phyloP scores from a whole-genome alignment of 345 rosid species.

The Bretschneidera sinensis region DNA sequence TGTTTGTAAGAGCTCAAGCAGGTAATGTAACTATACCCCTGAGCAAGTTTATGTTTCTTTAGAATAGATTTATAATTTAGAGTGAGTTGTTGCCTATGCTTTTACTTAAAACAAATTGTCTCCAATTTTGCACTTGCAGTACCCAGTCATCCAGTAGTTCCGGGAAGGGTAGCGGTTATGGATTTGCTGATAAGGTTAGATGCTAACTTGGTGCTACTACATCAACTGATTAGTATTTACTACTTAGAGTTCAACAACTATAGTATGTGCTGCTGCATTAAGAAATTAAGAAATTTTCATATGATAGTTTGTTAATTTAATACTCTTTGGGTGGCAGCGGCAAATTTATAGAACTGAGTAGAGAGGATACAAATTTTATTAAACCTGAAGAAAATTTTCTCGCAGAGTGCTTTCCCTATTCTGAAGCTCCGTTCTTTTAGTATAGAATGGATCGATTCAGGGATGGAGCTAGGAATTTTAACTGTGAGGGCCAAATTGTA shows the following conservation, averaged over 20 bases:
- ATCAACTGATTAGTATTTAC: not conserved
- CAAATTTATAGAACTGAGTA: not conserved
- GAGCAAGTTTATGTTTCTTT: constrained; percentile 1
- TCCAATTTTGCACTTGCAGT: constrained; percentile 32
- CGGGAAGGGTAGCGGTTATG: constrained; percentile 79
- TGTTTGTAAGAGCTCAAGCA: constrained; percentile 49
- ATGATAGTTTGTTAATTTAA: constrained; percentile 1
- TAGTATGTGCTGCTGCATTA: not conserved
- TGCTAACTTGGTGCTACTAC: not conserved
- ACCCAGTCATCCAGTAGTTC: constrained; percentile 51
- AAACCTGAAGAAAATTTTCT: not conserved
- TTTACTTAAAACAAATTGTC: too few relatives aligned
- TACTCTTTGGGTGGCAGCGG: constrained; percentile 4
- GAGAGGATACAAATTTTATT: not conserved
- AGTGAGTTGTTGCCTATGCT: not conserved
- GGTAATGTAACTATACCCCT: constrained; percentile 36
- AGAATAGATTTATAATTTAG: constrained; percentile 1
- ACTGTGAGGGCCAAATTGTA: too few relatives aligned
- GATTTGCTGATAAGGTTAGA: constrained; percentile 97
- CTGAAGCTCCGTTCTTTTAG: not conserved
- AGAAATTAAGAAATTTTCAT: not conserved
- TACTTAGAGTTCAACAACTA: not conserved
- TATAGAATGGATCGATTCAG: not conserved
- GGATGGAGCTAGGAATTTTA: too few relatives aligned
- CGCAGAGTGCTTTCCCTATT: not conserved